Evolutionary conservation across 2,329 filamentous ascomycete genomes (phyloP).

Genomic region (Colletotrichum kahawae): DNA sequence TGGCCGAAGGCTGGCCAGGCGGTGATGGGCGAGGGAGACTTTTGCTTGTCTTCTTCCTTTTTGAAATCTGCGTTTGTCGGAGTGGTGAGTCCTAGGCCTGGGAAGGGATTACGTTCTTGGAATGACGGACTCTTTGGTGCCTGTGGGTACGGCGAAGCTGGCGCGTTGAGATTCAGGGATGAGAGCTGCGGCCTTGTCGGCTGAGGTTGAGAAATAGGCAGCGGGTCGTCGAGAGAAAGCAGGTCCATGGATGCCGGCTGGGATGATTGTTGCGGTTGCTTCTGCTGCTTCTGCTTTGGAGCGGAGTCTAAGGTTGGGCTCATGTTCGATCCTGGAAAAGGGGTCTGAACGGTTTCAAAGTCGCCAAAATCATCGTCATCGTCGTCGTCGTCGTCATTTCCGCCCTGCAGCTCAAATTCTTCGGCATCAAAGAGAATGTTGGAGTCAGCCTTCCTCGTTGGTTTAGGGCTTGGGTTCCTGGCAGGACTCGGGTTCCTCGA

Average conservation of each 20-base stretch:
- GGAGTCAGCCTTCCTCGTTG: slow-evolving; percentile 35
- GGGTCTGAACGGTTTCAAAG: slow-evolving; percentile 54
- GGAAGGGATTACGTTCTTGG: slow-evolving; percentile 58
- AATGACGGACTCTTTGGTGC: slow-evolving; percentile 58
- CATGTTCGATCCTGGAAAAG: not conserved
- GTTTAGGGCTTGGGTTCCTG: not conserved
- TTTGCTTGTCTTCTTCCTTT: slow-evolving; percentile 35
- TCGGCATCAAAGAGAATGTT: slow-evolving; percentile 72
- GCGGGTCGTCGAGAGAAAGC: slow-evolving; percentile 36
- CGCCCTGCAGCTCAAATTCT: slow-evolving; percentile 50
- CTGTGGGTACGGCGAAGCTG: slow-evolving; percentile 45
- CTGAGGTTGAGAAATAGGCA: slow-evolving; percentile 28
- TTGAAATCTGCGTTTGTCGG: slow-evolving; percentile 37
- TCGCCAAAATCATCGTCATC: slow-evolving; percentile 63
- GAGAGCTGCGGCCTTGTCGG: slow-evolving; percentile 37
- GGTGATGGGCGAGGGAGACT: slow-evolving; percentile 45
- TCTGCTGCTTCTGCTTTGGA: slow-evolving; percentile 25
- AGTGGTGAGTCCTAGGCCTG: slow-evolving; percentile 52
- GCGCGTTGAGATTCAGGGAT: slow-evolving; percentile 33
- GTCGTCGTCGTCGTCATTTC: slow-evolving; percentile 44
- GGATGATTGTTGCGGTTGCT: not conserved
- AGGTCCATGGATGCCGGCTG: slow-evolving; percentile 42
- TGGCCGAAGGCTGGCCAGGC: slow-evolving; percentile 49
- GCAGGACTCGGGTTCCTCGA: not conserved
- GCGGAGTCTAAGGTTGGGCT: slow-evolving; percentile 14